Conservation (phyloP, 805 yeast species). For the Candida golubevii region DNA sequence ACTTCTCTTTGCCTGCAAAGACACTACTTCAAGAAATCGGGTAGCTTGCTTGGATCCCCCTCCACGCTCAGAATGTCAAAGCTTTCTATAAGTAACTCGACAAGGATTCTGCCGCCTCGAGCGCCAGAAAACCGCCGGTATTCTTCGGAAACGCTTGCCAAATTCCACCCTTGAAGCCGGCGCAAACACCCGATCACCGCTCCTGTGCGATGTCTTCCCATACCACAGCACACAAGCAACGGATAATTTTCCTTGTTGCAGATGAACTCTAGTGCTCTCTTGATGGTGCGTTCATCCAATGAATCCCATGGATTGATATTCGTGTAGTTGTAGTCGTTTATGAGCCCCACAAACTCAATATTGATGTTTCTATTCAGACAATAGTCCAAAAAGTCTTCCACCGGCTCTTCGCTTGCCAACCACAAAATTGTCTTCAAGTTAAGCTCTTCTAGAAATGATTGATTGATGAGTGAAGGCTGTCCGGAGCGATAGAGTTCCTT, state of each 20-base stretch:
- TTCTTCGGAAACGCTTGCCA: conserved; percentile 88
- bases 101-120: conserved; percentile 86
- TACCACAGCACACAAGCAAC: conserved; percentile 88
- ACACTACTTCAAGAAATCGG: conserved; percentile 26
- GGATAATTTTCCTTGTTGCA: conserved; percentile 76
- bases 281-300: conserved; percentile 74
- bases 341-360: conserved; percentile 77
- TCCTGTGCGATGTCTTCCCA: conserved; percentile 98
- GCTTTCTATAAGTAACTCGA: conserved; percentile 80
- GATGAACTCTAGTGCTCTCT: conserved; percentile 72
- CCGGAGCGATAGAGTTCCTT: conserved; percentile 83
- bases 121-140: conserved; percentile 91
- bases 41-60: conserved; percentile 28
- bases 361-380: conserved; percentile 68
- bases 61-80: conserved; percentile 37
- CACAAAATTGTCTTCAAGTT: conserved; percentile 79
- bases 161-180: conserved; percentile 94
- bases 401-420: conserved; percentile 95
- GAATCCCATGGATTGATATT: conserved; percentile 93
- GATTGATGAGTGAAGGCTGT: conserved; percentile 91
- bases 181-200: conserved; percentile 93
- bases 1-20: not conserved
- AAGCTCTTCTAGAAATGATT: conserved; percentile 74
- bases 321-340: conserved; percentile 56
- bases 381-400: conserved; percentile 78